phyloP scores from a whole-genome alignment of 2,329 filamentous ascomycete genomes.

The Tolypocladium inflatum region DNA sequence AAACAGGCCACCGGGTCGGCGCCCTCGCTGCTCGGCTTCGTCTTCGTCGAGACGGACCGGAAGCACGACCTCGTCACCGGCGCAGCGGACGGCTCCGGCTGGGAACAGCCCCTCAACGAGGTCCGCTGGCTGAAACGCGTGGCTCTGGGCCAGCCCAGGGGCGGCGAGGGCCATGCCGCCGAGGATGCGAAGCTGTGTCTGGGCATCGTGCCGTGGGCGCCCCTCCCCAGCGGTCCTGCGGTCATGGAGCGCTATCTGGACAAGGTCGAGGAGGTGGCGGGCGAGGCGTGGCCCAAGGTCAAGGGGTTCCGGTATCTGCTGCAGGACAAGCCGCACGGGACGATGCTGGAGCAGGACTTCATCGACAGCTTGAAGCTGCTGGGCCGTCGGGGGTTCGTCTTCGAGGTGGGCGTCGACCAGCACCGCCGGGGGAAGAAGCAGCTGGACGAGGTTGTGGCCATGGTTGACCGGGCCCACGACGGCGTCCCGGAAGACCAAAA shows the following conservation, averaged over 20 bases:
- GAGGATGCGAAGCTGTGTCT: constrained; percentile 43
- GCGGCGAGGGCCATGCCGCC: constrained; percentile 46
- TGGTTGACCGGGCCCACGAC: constrained; percentile 59
- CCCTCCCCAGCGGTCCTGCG: constrained; percentile 54
- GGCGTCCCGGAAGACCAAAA: constrained; percentile 48
- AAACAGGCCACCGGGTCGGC: constrained; percentile 30
- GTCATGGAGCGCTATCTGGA: constrained; percentile 57
- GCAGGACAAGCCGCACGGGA: constrained; percentile 63
- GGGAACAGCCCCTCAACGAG: constrained; percentile 61
- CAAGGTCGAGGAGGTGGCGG: constrained; percentile 50
- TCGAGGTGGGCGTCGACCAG: constrained; percentile 80
- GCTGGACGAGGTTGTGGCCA: constrained; percentile 59
- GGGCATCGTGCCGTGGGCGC: constrained; percentile 79
- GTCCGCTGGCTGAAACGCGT: constrained; percentile 60
- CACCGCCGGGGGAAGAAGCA: constrained; percentile 66
- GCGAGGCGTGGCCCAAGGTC: constrained; percentile 56
- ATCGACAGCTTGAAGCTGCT: constrained; percentile 57
- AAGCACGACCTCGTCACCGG: constrained; percentile 45
- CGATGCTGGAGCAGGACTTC: constrained; percentile 54
- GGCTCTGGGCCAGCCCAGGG: constrained; percentile 45
- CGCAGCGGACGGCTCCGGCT: constrained; percentile 42
- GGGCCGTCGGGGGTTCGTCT: constrained; percentile 53
- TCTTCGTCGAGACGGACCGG: constrained; percentile 79
- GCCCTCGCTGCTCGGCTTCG: constrained; percentile 53
- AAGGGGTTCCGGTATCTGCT: constrained; percentile 77